Evolutionary conservation across 179 eudicot species (phyloP).

Genomic region (Silene vulgaris): DNA sequence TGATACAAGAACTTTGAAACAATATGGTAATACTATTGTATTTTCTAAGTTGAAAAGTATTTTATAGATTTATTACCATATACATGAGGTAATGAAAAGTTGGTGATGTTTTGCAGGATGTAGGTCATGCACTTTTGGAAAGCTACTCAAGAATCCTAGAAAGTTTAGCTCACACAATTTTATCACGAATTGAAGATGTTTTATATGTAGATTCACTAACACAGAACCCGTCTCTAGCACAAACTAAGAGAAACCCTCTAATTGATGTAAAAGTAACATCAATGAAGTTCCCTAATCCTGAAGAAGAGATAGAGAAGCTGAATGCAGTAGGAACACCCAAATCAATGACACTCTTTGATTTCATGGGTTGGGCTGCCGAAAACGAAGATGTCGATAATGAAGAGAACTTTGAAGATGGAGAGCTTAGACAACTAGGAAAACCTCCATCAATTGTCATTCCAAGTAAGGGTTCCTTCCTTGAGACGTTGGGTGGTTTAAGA

Average conservation of each 20-base stretch:
- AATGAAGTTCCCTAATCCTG: slow-evolving; percentile 40
- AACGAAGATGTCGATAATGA: slow-evolving; percentile 28
- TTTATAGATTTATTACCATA: not conserved
- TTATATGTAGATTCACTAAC: slow-evolving; percentile 55
- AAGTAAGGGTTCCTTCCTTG: slow-evolving; percentile 55
- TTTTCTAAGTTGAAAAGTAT: not conserved
- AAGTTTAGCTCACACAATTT: slow-evolving; percentile 65
- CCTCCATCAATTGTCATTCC: slow-evolving; percentile 30
- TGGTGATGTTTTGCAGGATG: slow-evolving; percentile 43
- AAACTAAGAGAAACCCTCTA: slow-evolving; percentile 29
- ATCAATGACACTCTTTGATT: slow-evolving; percentile 63
- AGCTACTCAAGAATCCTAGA: slow-evolving; percentile 86
- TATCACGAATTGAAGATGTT: slow-evolving; percentile 82
- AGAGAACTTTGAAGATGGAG: slow-evolving; percentile 25
- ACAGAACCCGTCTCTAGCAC: slow-evolving; percentile 40
- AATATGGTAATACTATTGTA: too few species aligned
- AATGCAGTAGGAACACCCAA: slow-evolving; percentile 41
- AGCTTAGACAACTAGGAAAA: slow-evolving; percentile 28
- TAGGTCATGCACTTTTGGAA: slow-evolving; percentile 80
- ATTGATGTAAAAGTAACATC: slow-evolving; percentile 24
- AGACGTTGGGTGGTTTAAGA: slow-evolving; percentile 52
- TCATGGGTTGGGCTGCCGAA: slow-evolving; percentile 57
- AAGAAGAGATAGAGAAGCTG: slow-evolving; percentile 47
- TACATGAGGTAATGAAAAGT: not conserved
- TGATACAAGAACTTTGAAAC: too few species aligned